These are phyloP conservation scores for Cladosporium austrohemisphaericum DNA, from an alignment of 2,329 filamentous ascomycete species.

Conservation along the genomic window DNA sequence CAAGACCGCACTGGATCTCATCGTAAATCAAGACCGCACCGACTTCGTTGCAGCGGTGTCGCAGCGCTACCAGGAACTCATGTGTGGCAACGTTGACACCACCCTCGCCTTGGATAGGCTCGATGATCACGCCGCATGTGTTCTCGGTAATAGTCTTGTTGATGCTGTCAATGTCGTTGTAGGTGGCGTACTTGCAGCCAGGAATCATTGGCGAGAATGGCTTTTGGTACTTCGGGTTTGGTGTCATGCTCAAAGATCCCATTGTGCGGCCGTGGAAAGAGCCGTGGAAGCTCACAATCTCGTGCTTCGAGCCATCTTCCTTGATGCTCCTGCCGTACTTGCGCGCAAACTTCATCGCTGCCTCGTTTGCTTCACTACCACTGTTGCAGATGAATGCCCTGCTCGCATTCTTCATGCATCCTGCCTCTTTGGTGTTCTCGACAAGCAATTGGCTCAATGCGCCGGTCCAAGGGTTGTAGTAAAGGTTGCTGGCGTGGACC, in stretches of 20 bases:
- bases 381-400: constrained; percentile 95
- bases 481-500: constrained; percentile 90
- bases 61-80: constrained; percentile 81
- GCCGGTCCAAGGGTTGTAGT: constrained; percentile 95
- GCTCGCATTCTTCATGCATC: constrained; percentile 74
- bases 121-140: constrained; percentile 91
- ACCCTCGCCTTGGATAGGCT: constrained; percentile 96
- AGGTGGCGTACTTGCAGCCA: constrained; percentile 81
- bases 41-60: constrained; percentile 77
- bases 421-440: constrained; percentile 71
- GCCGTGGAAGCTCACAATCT: constrained; percentile 84
- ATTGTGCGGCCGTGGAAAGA: constrained; percentile 97
- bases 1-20: constrained; percentile 93
- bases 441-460: constrained; percentile 81
- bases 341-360: constrained; percentile 92
- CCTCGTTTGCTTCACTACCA: constrained; percentile 94
- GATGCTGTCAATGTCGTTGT: constrained; percentile 75
- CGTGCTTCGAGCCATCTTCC: constrained; percentile 57
- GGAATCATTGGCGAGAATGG: constrained; percentile 95
- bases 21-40: constrained; percentile 90
- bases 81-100: constrained; percentile 80
- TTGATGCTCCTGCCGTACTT: constrained; percentile 69
- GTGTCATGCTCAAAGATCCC: constrained; percentile 91
- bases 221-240: constrained; percentile 95
- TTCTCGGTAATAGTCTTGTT: constrained; percentile 71